Conservation (phyloP, 257 asterid genomes). For the Avicennia marina region DNA sequence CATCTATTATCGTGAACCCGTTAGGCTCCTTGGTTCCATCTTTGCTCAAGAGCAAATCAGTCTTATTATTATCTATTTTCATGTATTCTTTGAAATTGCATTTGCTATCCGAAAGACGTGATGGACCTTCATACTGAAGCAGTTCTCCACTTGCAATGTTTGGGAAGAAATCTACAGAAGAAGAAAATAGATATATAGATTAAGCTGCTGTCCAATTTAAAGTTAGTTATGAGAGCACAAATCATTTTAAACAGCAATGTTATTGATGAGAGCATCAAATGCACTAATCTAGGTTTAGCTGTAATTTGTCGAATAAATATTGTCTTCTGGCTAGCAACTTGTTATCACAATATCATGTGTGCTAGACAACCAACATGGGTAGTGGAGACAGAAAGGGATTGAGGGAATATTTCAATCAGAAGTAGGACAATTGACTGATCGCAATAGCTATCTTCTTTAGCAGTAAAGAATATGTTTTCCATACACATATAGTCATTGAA, state of each 20-base stretch:
- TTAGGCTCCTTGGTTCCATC: constrained; percentile 46
- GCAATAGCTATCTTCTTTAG: no score
- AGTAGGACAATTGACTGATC: no score
- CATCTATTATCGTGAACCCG: constrained; percentile 35
- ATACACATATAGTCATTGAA: no score
- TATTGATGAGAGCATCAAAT: background rate
- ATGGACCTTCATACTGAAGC: constrained; percentile 64
- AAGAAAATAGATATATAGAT: background rate
- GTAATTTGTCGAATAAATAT: background rate
- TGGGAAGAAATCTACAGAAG: constrained; percentile 39
- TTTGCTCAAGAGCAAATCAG: constrained; percentile 31
- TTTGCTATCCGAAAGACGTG: constrained; percentile 55
- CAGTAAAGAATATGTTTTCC: no score
- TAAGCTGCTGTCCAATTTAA: background rate
- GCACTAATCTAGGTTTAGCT: background rate
- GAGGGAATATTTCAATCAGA: no score
- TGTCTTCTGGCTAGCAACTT: no score
- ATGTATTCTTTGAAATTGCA: constrained; percentile 41
- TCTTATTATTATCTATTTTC: constrained; percentile 39
- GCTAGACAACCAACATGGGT: no score
- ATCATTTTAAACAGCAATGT: background rate
- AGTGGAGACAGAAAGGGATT: no score
- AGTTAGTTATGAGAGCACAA: background rate
- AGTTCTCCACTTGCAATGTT: constrained; percentile 61
- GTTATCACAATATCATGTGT: no score